A percentile compares a stretch with the other conserved stretches of the same genome.
Conservation (phyloP, 805 yeast genomes). For the Cyberlindnera galapagoensis region DNA sequence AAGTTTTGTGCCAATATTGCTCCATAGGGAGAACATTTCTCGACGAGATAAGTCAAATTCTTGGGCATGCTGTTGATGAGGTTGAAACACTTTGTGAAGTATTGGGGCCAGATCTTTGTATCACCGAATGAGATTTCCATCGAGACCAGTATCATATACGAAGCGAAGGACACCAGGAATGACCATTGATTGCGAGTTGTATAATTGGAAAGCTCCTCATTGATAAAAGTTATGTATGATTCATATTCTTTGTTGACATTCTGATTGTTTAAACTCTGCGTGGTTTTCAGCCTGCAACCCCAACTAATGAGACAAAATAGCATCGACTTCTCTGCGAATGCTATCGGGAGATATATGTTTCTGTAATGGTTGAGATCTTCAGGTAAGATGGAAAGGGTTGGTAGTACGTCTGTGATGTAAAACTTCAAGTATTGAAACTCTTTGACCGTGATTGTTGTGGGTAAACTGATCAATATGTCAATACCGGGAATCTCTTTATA, state of each 20-base stretch:
- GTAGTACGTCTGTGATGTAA: conserved; percentile 37
- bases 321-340: conserved; percentile 35
- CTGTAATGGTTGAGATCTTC: conserved; percentile 39
- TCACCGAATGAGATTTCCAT: conserved; percentile 23
- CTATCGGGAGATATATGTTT: conserved; percentile 39
- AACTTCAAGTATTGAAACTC: conserved; percentile 35
- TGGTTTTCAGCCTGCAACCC: conserved; percentile 33
- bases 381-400: conserved; percentile 34
- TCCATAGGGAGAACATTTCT: conserved; percentile 14
- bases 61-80: conserved; percentile 20
- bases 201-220: conserved; percentile 18
- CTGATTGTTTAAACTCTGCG: conserved; percentile 8
- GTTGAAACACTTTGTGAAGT: conserved; percentile 15
- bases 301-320: conserved; percentile 44
- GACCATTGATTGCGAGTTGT: conserved; percentile 11
- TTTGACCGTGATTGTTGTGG: conserved; percentile 26
- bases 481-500: conserved; percentile 3
- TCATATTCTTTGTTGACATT: conserved; percentile 15
- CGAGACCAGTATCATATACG: conserved; percentile 17
- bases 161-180: conserved; percentile 13
- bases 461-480: neutral
- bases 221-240: conserved; percentile 4
- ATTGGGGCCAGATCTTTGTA: conserved; percentile 16
- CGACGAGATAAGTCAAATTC: conserved; percentile 10
- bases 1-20: conserved; percentile 21